phyloP scores from a whole-genome alignment of 345 rosid species.

The Bretschneidera sinensis region DNA sequence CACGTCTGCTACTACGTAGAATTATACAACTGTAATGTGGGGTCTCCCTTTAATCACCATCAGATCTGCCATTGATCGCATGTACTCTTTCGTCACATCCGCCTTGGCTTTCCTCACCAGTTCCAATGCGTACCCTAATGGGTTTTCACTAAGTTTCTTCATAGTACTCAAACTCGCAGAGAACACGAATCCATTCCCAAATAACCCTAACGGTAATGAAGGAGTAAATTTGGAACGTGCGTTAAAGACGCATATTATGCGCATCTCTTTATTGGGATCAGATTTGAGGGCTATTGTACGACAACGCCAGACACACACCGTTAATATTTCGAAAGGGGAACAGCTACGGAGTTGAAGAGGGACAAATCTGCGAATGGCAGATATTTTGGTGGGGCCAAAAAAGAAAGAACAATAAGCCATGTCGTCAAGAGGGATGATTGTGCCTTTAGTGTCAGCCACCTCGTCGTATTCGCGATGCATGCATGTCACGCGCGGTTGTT shows the following conservation, averaged over 20 bases:
- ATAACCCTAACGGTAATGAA: slow-evolving; percentile 40
- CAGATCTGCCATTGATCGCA: slow-evolving; percentile 20
- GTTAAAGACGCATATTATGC: slow-evolving; percentile 36
- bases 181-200: slow-evolving; percentile 43
- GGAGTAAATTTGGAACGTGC: slow-evolving; percentile 41
- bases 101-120: slow-evolving; percentile 40
- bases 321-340: slow-evolving; percentile 37
- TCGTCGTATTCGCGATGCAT: slow-evolving; percentile 44
- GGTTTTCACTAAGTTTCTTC: slow-evolving; percentile 31
- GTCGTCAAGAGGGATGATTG: slow-evolving; percentile 18
- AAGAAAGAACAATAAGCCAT: slow-evolving; percentile 48
- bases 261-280: slow-evolving; percentile 44
- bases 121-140: slow-evolving; percentile 43
- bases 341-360: slow-evolving; percentile 30
- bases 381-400: slow-evolving; percentile 32
- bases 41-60: slow-evolving; percentile 39
- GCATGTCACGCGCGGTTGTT: slow-evolving; percentile 32
- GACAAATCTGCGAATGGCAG: slow-evolving; percentile 30
- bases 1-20: slow-evolving; percentile 44
- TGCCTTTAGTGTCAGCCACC: slow-evolving; percentile 23
- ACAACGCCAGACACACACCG: slow-evolving; percentile 55
- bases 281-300: slow-evolving; percentile 45
- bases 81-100: slow-evolving; percentile 26
- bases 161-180: slow-evolving; percentile 38
- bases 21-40: slow-evolving; percentile 28